Percentiles rank a stretch among this genome's conserved stretches.
Conservation (phyloP, 2,329 filamentous ascomycete species). For the Claviceps africana region DNA sequence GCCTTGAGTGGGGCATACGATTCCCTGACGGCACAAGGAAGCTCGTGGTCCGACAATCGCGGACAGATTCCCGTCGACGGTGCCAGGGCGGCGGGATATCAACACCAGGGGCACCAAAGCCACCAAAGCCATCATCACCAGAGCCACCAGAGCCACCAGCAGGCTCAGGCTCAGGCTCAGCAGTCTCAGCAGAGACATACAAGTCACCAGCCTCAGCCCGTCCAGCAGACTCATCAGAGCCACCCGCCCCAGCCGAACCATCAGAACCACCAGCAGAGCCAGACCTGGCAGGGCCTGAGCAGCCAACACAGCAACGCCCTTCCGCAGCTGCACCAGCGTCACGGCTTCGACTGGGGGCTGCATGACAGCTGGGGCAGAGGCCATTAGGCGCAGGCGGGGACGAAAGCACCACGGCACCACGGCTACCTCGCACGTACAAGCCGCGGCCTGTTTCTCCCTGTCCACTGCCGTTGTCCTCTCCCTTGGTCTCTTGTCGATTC, state of each 20-base stretch:
- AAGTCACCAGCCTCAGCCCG: background rate
- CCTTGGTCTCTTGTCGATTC: background rate
- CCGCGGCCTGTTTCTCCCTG: too few relatives aligned
- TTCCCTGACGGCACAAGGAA: background rate
- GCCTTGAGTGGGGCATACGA: background rate
- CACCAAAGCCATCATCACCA: background rate
- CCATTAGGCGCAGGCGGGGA: background rate
- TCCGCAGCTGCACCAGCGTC: background rate
- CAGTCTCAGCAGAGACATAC: background rate
- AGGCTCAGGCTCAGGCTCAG: background rate
- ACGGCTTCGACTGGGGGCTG: slow-evolving; percentile 5
- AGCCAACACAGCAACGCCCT: background rate
- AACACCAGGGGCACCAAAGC: background rate
- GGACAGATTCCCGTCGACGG: background rate
- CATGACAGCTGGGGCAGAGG: slow-evolving; percentile 2
- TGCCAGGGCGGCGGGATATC: background rate
- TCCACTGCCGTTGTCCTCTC: background rate
- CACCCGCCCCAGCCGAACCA: background rate
- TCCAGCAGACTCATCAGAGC: background rate
- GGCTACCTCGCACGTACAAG: too few relatives aligned
- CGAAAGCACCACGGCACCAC: background rate
- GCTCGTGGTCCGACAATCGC: background rate
- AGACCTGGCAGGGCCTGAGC: background rate
- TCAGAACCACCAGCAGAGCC: background rate
- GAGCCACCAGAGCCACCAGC: background rate